Percentiles rank a stretch among this genome's conserved stretches.
These are phyloP conservation scores for Aspergillus oerlinghausenensis DNA, from an alignment of 2,329 filamentous ascomycete species.

Conservation along the genomic window DNA sequence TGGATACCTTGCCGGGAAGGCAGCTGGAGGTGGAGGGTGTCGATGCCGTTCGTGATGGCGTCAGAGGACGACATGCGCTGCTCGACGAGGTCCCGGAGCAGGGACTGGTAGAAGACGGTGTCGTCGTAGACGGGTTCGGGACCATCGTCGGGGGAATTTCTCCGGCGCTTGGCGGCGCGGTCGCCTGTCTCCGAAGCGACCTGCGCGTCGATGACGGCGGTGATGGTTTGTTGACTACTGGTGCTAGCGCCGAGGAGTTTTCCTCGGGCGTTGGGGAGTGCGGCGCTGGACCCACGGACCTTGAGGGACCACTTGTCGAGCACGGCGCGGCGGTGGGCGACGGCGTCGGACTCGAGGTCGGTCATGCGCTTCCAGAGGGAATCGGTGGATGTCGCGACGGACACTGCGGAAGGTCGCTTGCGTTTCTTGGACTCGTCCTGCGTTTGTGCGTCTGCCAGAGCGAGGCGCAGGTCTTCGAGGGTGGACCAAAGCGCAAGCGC, in stretches of 20 bases:
- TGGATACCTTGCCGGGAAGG: slow-evolving; percentile 36
- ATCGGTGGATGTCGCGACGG: slow-evolving; percentile 51
- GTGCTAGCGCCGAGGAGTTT: slow-evolving; percentile 55
- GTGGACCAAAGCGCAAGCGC: slow-evolving; percentile 82
- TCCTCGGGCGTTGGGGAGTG: slow-evolving; percentile 53
- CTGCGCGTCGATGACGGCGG: slow-evolving; percentile 42
- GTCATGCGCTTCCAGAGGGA: slow-evolving; percentile 71
- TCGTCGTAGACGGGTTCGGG: slow-evolving; percentile 76
- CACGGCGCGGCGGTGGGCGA: slow-evolving; percentile 62
- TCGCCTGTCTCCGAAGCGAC: slow-evolving; percentile 37
- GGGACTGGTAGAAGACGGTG: slow-evolving; percentile 86
- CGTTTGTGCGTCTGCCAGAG: slow-evolving; percentile 35
- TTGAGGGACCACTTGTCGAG: slow-evolving; percentile 90
- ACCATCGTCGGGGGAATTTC: slow-evolving; percentile 4
- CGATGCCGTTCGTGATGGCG: slow-evolving; percentile 43
- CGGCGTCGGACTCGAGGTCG: slow-evolving; percentile 56
- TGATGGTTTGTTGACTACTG: slow-evolving; percentile 48
- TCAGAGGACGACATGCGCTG: slow-evolving; percentile 67
- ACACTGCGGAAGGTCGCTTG: slow-evolving; percentile 48
- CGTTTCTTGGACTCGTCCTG: slow-evolving; percentile 36
- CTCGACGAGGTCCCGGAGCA: slow-evolving; percentile 89
- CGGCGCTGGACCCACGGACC: slow-evolving; percentile 52
- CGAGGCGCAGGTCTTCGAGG: slow-evolving; percentile 43
- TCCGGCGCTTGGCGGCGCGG: slow-evolving; percentile 30
- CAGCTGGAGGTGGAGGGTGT: slow-evolving; percentile 33